These are phyloP conservation scores for Tinospora cordifolia DNA, from an alignment of 164 flowering plant genomes.

Conservation along the genomic window DNA sequence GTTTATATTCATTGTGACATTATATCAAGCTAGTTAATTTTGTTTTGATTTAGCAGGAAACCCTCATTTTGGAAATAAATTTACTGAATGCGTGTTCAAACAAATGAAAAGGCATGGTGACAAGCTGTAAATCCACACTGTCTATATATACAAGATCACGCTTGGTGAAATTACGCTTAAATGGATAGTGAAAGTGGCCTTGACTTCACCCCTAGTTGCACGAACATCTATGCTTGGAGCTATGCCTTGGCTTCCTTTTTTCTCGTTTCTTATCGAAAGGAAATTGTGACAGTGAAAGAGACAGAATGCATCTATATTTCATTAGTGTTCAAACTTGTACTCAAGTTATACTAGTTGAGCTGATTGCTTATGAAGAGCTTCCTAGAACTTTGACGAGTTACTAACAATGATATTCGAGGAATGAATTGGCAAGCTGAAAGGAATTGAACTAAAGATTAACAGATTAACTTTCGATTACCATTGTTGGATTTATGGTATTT, in stretches of 20 bases:
- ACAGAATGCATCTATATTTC: background rate
- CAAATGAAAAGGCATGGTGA: background rate
- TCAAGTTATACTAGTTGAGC: background rate
- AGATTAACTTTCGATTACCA: too few species aligned
- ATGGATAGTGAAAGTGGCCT: too few species aligned
- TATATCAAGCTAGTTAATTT: background rate
- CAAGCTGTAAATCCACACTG: background rate
- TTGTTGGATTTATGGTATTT: too few species aligned
- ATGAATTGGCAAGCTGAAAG: background rate
- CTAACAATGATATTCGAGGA: background rate
- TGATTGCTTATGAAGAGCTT: background rate
- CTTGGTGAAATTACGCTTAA: background rate
- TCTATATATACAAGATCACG: background rate
- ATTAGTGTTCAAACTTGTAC: background rate
- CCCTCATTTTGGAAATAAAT: too few species aligned
- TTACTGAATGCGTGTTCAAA: too few species aligned
- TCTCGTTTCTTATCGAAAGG: background rate
- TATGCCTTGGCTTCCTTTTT: background rate
- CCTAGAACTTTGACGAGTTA: background rate
- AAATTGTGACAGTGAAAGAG: background rate
- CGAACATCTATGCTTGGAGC: background rate
- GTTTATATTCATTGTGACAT: background rate
- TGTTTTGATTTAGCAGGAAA: background rate
- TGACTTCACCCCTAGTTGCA: too few species aligned
- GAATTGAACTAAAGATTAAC: background rate